These are phyloP conservation scores for Alternaria sp. DNA, from an alignment of 2,329 filamentous ascomycete genomes.

Conservation along the genomic window DNA sequence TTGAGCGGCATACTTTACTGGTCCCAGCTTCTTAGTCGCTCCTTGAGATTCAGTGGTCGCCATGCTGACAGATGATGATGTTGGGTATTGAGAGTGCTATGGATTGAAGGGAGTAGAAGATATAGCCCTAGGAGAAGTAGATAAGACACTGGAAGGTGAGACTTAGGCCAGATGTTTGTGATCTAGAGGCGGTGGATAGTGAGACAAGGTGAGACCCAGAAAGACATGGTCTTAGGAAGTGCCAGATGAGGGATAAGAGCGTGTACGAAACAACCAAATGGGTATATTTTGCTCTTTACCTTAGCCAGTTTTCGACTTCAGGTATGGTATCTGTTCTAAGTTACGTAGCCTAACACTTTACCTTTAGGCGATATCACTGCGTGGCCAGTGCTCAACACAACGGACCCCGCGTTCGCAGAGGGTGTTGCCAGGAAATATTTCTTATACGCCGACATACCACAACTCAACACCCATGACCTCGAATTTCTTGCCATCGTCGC, in stretches of 20 bases:
- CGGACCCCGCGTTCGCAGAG: neutral
- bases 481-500: constrained; percentile 92
- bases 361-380: neutral
- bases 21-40: neutral
- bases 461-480: constrained; percentile 89
- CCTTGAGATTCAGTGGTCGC: neutral
- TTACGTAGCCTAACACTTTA: neutral
- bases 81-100: neutral
- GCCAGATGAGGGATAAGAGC: neutral
- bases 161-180: neutral
- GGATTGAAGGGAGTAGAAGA: neutral
- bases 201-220: neutral
- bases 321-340: neutral
- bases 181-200: neutral
- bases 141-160: neutral
- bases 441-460: constrained; percentile 78
- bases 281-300: neutral
- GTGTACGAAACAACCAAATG: neutral
- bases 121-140: neutral
- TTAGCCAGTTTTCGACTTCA: neutral
- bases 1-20: constrained; percentile 1
- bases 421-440: no score
- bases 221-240: neutral
- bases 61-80: neutral
- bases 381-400: neutral